These are phyloP conservation scores for Edaphochlamys debaryana DNA, from an alignment of 139 green algal genomes.

Conservation along the genomic window DNA sequence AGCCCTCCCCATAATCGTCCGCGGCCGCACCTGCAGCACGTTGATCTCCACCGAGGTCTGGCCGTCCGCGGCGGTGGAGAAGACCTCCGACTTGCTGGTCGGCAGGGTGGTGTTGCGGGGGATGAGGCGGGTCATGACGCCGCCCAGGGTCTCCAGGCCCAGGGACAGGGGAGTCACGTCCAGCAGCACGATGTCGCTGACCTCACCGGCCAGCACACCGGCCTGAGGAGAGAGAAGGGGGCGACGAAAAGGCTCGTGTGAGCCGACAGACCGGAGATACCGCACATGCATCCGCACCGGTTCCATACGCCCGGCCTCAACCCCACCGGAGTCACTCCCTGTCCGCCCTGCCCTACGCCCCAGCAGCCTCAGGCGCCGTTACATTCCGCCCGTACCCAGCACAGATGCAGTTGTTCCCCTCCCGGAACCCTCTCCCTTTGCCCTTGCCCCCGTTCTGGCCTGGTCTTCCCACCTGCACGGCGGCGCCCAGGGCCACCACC, in stretches of 20 bases:
- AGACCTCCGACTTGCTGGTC: constrained; percentile 96
- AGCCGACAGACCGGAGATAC: too few species aligned
- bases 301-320: too few species aligned
- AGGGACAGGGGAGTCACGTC: constrained; percentile 97
- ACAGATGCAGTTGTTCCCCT: too few species aligned
- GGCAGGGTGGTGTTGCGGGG: constrained; percentile 97
- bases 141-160: constrained; percentile 97
- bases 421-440: too few species aligned
- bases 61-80: constrained; percentile 96
- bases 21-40: constrained; percentile 88
- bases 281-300: too few species aligned
- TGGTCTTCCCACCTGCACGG: constrained; percentile 96
- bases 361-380: too few species aligned
- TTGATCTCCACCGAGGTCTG: constrained; percentile 99
- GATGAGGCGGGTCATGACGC: constrained; percentile 98
- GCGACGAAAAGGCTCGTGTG: too few species aligned
- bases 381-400: too few species aligned
- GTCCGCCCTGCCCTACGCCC: too few species aligned
- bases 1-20: too few species aligned
- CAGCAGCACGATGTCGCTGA: constrained; percentile 97
- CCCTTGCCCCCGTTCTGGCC: too few species aligned
- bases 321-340: too few species aligned
- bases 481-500: constrained; percentile 97
- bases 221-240: constrained; percentile 3
- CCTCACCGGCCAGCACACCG: constrained; percentile 78